These are phyloP conservation scores for Pseudogymnoascus pannorum DNA, from an alignment of 2,329 filamentous ascomycete species.

Conservation along the genomic window DNA sequence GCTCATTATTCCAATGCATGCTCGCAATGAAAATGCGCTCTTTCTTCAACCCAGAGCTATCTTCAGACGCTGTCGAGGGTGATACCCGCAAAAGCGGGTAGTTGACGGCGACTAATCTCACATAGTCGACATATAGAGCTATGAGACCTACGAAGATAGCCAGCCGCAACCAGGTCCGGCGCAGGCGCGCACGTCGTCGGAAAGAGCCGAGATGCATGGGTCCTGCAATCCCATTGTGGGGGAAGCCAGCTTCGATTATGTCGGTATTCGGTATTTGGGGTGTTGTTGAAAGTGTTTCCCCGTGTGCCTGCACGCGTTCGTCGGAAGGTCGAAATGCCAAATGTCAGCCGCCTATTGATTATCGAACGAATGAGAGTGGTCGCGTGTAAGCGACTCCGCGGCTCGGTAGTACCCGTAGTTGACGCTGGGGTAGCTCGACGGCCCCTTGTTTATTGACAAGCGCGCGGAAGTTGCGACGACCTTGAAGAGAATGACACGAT, in stretches of 20 bases:
- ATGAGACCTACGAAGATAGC: constrained; percentile 11
- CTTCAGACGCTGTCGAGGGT: not conserved
- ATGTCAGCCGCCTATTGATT: constrained; percentile 2
- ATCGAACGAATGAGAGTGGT: not conserved
- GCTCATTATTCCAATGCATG: constrained; percentile 61
- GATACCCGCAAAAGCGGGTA: constrained; percentile 10
- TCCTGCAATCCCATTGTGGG: constrained; percentile 6
- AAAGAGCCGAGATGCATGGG: constrained; percentile 14
- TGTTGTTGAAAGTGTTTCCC: not conserved
- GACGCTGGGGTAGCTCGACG: not conserved
- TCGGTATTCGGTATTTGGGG: not conserved
- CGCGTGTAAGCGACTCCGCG: not conserved
- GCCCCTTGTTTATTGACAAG: not conserved
- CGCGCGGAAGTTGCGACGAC: not conserved
- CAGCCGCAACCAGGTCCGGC: constrained; percentile 13
- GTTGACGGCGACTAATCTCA: not conserved
- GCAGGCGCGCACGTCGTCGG: constrained; percentile 12
- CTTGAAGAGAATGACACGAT: not conserved
- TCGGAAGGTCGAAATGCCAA: not conserved
- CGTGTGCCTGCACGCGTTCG: constrained; percentile 3
- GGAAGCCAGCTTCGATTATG: constrained; percentile 6
- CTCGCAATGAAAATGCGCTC: constrained; percentile 58
- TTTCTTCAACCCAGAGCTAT: constrained; percentile 8
- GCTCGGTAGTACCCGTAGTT: not conserved
- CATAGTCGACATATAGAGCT: constrained; percentile 14